phyloP scores from a whole-genome alignment of 345 rosid genomes.

The Arabidopsis arenosa region DNA sequence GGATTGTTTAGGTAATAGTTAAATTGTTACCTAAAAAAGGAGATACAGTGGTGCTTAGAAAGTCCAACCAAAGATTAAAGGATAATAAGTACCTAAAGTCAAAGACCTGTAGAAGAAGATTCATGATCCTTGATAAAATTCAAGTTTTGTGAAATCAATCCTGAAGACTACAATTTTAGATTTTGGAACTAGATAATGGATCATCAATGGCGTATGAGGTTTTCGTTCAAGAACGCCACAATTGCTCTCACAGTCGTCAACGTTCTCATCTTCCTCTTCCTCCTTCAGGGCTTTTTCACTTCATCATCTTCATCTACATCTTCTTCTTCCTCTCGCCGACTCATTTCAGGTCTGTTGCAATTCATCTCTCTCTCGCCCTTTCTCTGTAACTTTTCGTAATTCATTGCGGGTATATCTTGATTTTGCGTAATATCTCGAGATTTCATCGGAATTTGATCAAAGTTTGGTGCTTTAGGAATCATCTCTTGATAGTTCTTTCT shows the following conservation, averaged over 20 bases:
- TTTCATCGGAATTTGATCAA: neutral
- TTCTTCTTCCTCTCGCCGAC: conserved; percentile 48
- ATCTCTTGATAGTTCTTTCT: conserved; percentile 22
- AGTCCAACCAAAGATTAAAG: neutral
- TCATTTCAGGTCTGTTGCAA: conserved; percentile 53
- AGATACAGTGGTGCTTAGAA: neutral
- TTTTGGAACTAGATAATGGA: conserved; percentile 19
- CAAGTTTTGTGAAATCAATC: conserved; percentile 11
- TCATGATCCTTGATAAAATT: conserved; percentile 5
- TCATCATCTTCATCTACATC: conserved; percentile 51
- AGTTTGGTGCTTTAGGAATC: conserved; percentile 31
- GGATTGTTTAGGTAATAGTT: neutral
- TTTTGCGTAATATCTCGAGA: neutral
- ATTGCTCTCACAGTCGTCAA: conserved; percentile 65
- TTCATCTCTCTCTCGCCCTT: neutral
- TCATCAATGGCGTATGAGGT: conserved; percentile 59
- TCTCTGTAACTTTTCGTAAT: neutral
- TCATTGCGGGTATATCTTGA: conserved; percentile 20
- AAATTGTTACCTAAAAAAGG: conserved; percentile 15
- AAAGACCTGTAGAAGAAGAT: conserved; percentile 8
- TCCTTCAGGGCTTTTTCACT: conserved; percentile 67
- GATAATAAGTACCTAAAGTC: conserved; percentile 12
- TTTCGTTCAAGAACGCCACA: conserved; percentile 85
- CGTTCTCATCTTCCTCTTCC: conserved; percentile 54
- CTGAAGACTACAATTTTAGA: conserved; percentile 14